Evolutionary conservation across 331 rosid species (phyloP), one percentile per base, ranked within the genome.

Genomic region (Saraca asoca): DNA sequence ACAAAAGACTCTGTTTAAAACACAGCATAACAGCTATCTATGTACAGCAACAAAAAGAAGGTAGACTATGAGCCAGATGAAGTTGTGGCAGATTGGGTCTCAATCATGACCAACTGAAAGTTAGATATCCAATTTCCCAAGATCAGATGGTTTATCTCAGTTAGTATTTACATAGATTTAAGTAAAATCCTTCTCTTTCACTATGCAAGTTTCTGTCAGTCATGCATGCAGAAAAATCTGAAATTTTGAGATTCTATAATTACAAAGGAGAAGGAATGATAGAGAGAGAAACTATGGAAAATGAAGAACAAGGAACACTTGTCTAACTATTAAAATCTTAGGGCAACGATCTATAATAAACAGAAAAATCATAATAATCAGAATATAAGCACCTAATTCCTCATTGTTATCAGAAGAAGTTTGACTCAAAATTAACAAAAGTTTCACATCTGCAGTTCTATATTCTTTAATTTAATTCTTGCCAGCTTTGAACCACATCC

Each of bases 401-500:
- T 44, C 11, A 7, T 24, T 35, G 35, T 12, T 34, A 34, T 20
- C 19, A 14, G 44, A 51, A 24, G 3, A 24, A 24, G 31, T 24
- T 24, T 24, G 31, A 24, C 31, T 3, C 31, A 70, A 29, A 51
- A 31, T 12, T 56, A 19, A 42, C 49, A 19, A 63, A 51, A 31
- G 69, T 37, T 51, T 58, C n/a, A n/a, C n/a, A n/a, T 67, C 29
- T 54, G 51, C 53, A 38, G 29, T 38, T 57, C 14, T 29, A 10
- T n/a, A 50, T 65, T 58, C 45, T 45, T 74, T 19, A 45, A 51
- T 58, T 16, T 64, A 69, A 70, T 49, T 20, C 45, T 43, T 38
- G 50, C 51, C 46, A 35, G 50, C 46, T 11, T 13, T 52, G 44
- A 70, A 59, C 29, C 14, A 20, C 6, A 51, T 62, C 52, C 45